phyloP scores from a whole-genome alignment of 352 stramenopile genomes.

The Globisporangium iwayamae region DNA sequence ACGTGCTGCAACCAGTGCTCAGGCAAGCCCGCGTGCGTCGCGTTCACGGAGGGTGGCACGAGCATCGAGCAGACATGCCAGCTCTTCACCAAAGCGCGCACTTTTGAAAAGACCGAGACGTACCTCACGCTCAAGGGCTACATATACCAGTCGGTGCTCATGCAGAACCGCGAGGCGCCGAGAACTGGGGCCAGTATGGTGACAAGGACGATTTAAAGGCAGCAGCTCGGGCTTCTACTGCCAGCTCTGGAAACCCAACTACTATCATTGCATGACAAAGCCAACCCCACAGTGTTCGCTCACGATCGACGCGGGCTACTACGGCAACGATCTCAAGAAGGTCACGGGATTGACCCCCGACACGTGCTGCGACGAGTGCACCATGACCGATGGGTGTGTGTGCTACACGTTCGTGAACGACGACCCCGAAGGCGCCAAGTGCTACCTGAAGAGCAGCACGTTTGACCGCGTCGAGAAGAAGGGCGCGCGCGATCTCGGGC shows the following conservation, averaged over 20 bases:
- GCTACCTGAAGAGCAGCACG: not conserved
- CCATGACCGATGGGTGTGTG: not conserved
- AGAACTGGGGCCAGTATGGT: not conserved
- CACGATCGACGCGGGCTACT: not conserved
- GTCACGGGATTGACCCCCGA: not conserved
- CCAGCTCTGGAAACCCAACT: not conserved
- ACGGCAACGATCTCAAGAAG: not conserved
- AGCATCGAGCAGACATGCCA: not conserved
- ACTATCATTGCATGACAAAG: not conserved
- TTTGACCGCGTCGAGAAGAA: not conserved
- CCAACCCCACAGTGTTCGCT: not conserved
- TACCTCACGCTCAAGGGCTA: not conserved
- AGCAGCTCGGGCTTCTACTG: not conserved
- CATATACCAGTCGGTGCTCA: conserved; percentile 2
- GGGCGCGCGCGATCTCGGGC: not conserved
- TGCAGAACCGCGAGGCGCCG: not conserved
- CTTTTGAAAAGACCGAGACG: not conserved
- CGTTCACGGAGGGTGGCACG: not conserved
- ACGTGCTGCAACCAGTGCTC: conserved; percentile 5
- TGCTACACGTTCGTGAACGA: not conserved
- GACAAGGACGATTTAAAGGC: not conserved
- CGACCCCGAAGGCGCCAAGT: not conserved
- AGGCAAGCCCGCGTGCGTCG: not conserved
- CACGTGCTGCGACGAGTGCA: not conserved
- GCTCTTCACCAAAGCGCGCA: conserved; percentile 1